Evolutionary conservation across 2,329 filamentous ascomycete genomes (phyloP).

Genomic region (Fusarium sp.): DNA sequence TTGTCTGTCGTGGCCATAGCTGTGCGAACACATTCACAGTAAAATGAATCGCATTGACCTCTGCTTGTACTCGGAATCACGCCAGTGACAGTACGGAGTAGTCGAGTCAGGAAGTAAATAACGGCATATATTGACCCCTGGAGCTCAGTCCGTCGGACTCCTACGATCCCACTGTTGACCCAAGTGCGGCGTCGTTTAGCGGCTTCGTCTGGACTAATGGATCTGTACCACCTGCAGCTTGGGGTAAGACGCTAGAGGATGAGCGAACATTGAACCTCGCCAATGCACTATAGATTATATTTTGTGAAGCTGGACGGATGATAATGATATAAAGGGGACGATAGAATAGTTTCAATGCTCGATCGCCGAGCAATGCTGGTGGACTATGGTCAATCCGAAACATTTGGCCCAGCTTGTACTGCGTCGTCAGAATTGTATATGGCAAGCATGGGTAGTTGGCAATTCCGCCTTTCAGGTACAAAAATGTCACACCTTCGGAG

Average conservation of each 20-base stretch:
- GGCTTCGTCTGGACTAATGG: conserved; percentile 19
- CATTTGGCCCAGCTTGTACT: not conserved
- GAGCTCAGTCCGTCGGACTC: conserved; percentile 4
- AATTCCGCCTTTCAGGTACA: not conserved
- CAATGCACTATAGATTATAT: not conserved
- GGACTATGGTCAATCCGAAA: not conserved
- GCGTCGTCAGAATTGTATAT: not conserved
- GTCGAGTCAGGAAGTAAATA: conserved; percentile 29
- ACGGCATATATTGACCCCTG: conserved; percentile 14
- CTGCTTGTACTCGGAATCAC: conserved; percentile 29
- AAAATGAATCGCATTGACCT: conserved; percentile 33
- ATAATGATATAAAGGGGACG: not conserved
- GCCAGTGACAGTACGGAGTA: conserved; percentile 13
- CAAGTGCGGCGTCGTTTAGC: conserved; percentile 14
- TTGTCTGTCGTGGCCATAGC: conserved; percentile 12
- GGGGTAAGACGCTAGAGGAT: conserved; percentile 38
- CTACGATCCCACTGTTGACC: conserved; percentile 13
- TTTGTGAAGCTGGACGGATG: conserved; percentile 1
- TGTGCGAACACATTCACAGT: conserved; percentile 24
- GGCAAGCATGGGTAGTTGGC: not conserved
- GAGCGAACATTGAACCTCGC: conserved; percentile 9
- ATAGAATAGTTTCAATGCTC: not conserved
- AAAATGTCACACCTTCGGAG: not conserved
- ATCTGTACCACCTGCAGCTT: conserved; percentile 30
- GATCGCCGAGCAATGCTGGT: conserved; percentile 15